These are phyloP conservation scores for Echria macrotheca DNA, from an alignment of 495 filamentous ascomycete species.

Conservation along the genomic window DNA sequence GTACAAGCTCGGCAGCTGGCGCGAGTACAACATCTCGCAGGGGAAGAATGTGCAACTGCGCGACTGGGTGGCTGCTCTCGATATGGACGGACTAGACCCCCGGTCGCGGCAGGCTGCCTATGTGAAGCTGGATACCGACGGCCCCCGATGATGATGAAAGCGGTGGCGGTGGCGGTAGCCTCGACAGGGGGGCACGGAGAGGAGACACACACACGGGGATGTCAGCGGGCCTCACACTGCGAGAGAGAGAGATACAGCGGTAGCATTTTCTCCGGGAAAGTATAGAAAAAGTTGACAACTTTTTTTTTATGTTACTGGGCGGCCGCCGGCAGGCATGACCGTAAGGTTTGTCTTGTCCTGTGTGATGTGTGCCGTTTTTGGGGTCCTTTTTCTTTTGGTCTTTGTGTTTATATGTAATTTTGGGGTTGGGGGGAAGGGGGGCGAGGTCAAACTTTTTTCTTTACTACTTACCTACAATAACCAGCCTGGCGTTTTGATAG, in stretches of 20 bases:
- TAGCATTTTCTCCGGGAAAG: too few species aligned
- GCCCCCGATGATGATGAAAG: background rate
- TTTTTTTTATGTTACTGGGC: too few species aligned
- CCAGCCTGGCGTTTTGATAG: constrained; percentile 17
- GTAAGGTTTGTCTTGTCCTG: too few species aligned
- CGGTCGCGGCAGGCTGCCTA: constrained; percentile 52
- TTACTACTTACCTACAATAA: constrained; percentile 5
- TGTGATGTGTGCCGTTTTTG: too few species aligned
- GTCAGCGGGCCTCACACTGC: too few species aligned
- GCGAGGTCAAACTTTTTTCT: background rate
- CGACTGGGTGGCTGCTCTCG: constrained; percentile 61
- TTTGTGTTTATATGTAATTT: too few species aligned
- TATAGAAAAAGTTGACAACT: too few species aligned
- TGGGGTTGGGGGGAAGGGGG: too few species aligned
- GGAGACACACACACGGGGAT: too few species aligned
- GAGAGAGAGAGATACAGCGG: too few species aligned
- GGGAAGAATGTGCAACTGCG: constrained; percentile 63
- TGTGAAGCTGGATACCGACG: constrained; percentile 39
- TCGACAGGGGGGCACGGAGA: background rate
- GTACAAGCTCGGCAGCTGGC: constrained; percentile 51
- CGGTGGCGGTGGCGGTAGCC: constrained; percentile 1
- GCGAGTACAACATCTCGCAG: constrained; percentile 48
- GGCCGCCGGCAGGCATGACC: too few species aligned
- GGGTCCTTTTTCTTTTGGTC: too few species aligned
- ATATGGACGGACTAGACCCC: constrained; percentile 52